Evolutionary conservation across 2,329 filamentous ascomycete genomes (phyloP), one percentile per base, ranked within the genome.

Genomic region (Phoma sp.): DNA sequence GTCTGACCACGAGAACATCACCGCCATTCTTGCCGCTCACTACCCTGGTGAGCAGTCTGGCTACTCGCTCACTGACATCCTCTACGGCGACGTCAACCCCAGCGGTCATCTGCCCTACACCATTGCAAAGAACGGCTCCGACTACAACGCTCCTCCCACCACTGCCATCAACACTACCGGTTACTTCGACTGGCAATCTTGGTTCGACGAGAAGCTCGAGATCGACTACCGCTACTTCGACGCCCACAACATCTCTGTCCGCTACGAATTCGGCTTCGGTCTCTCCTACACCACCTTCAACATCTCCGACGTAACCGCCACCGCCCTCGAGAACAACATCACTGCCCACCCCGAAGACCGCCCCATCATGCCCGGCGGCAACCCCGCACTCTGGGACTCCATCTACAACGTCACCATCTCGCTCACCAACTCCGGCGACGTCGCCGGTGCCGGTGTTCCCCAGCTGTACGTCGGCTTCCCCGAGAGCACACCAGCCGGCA

Each of bases 21-120:
- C 72, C 9, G 75, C 74, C 17, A 78, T 80, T 53, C 60, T 80
- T 3, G 72, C 73, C 10, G 77, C 77, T 3, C 76, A 78, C 55
- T 72, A 72, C 44, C 74, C 76, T 4, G 77, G 77, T n/a, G 69
- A 79, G 58, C 74, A 79, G 61, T 67, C 65, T 13, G 76, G 76
- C 17, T 68, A 78, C 64, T 72, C 73, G 9, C 64, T 78, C 38
- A 71, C 73, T 33, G 77, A 78, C 46, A 61, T 78, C 3, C 79
- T 96, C 2, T 91, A 93, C 55, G 93, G 93, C 7, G 83, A 88
- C 22, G 82, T 87, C 10, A 94, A 92, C 67, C 88, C 88, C 0
- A 91, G 86, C 44, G 92, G 93, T 19, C 88, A 90, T 53, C 79
- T 97, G 2, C 92, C 93, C 0, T 96, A 96, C 76, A 96, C 92